A percentile compares a stretch with the other conserved stretches of the same genome.
These are phyloP conservation scores for Nakazawaea sp. DNA, from an alignment of 805 yeast genomes.

Conservation along the genomic window DNA sequence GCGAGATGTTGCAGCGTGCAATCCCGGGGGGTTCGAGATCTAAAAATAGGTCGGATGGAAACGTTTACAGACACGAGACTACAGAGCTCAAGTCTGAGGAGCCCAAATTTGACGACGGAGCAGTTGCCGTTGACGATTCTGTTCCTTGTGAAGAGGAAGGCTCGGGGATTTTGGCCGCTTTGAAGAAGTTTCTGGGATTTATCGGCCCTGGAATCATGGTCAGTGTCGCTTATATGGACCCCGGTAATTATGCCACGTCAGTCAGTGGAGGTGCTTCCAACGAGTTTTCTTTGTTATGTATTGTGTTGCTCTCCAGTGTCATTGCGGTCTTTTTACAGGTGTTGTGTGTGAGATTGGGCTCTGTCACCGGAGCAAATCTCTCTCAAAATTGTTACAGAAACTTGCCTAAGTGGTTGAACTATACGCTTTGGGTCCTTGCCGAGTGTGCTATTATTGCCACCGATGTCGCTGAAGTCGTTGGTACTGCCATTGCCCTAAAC, in stretches of 20 bases:
- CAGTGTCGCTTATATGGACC: slow-evolving; percentile 45
- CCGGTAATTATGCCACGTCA: slow-evolving; percentile 46
- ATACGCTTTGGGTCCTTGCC: slow-evolving; percentile 32
- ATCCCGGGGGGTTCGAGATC: no score
- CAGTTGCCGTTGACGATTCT: no score
- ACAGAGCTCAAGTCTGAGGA: no score
- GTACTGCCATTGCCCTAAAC: slow-evolving; percentile 44
- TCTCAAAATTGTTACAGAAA: slow-evolving; percentile 35
- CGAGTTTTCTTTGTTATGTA: slow-evolving; percentile 32
- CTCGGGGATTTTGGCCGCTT: no score
- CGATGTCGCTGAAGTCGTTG: slow-evolving; percentile 48
- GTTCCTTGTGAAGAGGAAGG: no score
- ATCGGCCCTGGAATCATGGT: slow-evolving; percentile 44
- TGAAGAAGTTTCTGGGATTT: slow-evolving; percentile 32
- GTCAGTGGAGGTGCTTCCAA: slow-evolving; percentile 40
- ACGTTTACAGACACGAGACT: no score
- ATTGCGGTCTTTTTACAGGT: slow-evolving; percentile 40
- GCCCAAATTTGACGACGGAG: no score
- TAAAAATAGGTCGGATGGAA: no score
- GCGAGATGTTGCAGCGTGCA: no score
- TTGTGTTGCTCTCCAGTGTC: slow-evolving; percentile 34
- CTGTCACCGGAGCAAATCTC: slow-evolving; percentile 42
- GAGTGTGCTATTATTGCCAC: slow-evolving; percentile 45
- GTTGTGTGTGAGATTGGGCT: slow-evolving; percentile 37
- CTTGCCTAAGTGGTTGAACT: slow-evolving; percentile 33